Base-by-base conservation (phyloP, 176 grass and related monocot species). In the Themeda triandra region DNA sequence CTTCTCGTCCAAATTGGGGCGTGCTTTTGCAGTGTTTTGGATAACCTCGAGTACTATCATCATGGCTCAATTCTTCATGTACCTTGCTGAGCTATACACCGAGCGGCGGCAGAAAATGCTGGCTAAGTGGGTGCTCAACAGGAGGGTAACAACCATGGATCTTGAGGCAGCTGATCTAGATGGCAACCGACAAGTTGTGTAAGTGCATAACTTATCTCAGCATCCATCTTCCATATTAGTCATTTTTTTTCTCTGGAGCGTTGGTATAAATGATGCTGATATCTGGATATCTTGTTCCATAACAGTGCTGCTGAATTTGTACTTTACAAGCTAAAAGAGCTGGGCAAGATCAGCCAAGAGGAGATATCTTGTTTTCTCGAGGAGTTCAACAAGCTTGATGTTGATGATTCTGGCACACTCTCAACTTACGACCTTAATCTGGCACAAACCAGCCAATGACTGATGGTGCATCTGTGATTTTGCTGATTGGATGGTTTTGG, bases 301-400 rank as follows among this genome's bases (percentile, higher is more conserved):
- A 39, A 39, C 79, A 98, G 96, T 83, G 91, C 93, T 79, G 87
- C 93, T 56, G 96, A 98, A 80, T 98, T 98, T 85, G 92, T 95
- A 63, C 71, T 98, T 51, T 95, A 95, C 88, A 98, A 98, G 87
- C 91, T 98, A 63, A 98, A 95, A 87, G 96, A 98, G 73, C 85
- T 98, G 46, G 93, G 96, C 42, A 98, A 95, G 86, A 92, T 98
- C 28, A 98, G 37, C 48, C 87, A 92, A 87, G 93, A 95, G 74
- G 96, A 98, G 71, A 94, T 98, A 82, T 78, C 89, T 66, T 51
- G 72, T 56, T 89, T 98, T 66, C 85, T 98, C 39, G 96, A 98
- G 87, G 93, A 95, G 40, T 98, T 98, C 66, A 70, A 92, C 59
- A 86, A 89, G 45, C 96, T 95, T 3, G 96, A 98, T 35, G 78